Base-by-base conservation (phyloP, 352 stramenopile genomes). In the Phytopythium kandeliae region DNA sequence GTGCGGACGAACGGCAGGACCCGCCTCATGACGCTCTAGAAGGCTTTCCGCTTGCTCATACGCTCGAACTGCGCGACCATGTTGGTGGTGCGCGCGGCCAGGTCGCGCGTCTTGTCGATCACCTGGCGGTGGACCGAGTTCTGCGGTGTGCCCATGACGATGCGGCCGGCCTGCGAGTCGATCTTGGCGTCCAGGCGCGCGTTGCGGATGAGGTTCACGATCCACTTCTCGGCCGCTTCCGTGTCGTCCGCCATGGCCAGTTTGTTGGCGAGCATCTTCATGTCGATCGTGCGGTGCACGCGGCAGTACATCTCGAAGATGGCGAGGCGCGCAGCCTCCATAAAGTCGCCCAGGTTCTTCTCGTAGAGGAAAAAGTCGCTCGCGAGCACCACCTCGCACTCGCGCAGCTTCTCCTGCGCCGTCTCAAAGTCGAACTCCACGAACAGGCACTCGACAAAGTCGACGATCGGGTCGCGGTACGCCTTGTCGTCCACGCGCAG, bases 231-330 rank as follows among this genome's bases (percentile, higher is more conserved):
- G 12, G 97, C 96, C 3, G 45, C 45, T 48, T 97, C 89, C n/a
- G 92, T 85, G 54, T 96, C 77, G 60, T 98, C 86, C 34, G 89
- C 75, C 90, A 99, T 99, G 34, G 89, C 94, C 54, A 99, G 79
- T 79, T 98, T 98, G 26, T 94, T 86, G 40, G 95, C 97, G 57
- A 99, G 79, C 61, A 93, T 95, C 54, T 88, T 87, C 64, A 99
- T 97, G 80, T 99, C 96, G 71, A 99, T 98, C 71, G 98, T 99
- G 66, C 97, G 86, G 82, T 99, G 96, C 63, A 99, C 98, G 49
- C 96, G 86, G 75, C 96, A 99, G 78, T 99, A 99, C 61, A 98
- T 98, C 73, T 99, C 97, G 68, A 99, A 99, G 54, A 99, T 98
- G 73, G 98, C 96, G 16, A 98, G 82, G 22, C 96, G 81, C 16